Evolutionary conservation across 73 alveolate genomes (phyloP).

Genomic region (Stentor roeselii): DNA sequence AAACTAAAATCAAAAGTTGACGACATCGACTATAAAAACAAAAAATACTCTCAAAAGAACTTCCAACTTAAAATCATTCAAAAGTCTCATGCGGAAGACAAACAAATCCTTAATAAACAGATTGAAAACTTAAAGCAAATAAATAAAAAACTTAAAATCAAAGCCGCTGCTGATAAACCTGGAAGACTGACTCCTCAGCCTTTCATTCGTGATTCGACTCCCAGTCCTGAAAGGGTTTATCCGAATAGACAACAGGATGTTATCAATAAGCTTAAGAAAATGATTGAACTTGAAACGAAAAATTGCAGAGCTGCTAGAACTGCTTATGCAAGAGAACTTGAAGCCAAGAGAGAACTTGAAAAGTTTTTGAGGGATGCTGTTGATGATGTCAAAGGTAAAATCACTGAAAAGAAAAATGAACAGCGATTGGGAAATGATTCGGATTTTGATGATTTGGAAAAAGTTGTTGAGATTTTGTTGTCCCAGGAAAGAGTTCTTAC

Average conservation of each 20-base stretch:
- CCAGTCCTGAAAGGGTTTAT: slow-evolving; percentile 55
- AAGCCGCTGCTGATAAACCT: slow-evolving; percentile 24
- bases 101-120: slow-evolving; percentile 54
- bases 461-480: slow-evolving; percentile 64
- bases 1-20: slow-evolving; percentile 52
- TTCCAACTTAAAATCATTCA: slow-evolving; percentile 53
- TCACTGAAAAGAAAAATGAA: slow-evolving; percentile 25
- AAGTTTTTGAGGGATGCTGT: slow-evolving; percentile 51
- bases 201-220: slow-evolving; percentile 28
- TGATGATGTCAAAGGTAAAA: slow-evolving; percentile 45
- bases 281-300: slow-evolving; percentile 61
- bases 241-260: slow-evolving; percentile 50
- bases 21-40: slow-evolving; percentile 64
- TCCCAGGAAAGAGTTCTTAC: slow-evolving; percentile 61
- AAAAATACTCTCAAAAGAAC: slow-evolving; percentile 56
- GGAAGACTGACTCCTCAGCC: slow-evolving; percentile 17
- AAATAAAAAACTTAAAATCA: slow-evolving; percentile 55
- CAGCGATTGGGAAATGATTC: slow-evolving; percentile 2
- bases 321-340: slow-evolving; percentile 51
- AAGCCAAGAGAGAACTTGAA: slow-evolving; percentile 59
- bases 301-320: slow-evolving; percentile 45
- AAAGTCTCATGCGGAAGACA: slow-evolving; percentile 58
- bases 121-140: slow-evolving; percentile 52
- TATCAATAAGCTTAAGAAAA: slow-evolving; percentile 57
- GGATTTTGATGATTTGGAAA: slow-evolving; percentile 59